phyloP scores from a whole-genome alignment of 352 stramenopile genomes.

The Phytopythium cucurbitacearum region DNA sequence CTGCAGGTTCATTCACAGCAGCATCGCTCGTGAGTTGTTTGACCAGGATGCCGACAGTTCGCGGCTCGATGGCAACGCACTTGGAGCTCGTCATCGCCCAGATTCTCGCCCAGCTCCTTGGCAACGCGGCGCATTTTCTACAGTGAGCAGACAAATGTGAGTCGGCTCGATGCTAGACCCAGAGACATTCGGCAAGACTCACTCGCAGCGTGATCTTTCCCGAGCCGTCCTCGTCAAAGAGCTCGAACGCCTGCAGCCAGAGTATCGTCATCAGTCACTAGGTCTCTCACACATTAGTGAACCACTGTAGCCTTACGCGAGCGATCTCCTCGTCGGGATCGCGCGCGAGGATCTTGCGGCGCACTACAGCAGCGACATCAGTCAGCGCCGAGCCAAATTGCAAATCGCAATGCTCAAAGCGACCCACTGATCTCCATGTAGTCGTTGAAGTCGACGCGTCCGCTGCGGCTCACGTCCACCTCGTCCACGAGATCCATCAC shows the following conservation, averaged over 20 bases:
- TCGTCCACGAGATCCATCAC: slow-evolving; percentile 88
- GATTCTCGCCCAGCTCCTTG: slow-evolving; percentile 91
- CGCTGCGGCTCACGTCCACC: slow-evolving; percentile 81
- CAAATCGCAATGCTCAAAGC: neutral
- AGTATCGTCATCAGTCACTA: neutral
- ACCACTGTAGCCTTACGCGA: slow-evolving; percentile 36
- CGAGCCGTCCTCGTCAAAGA: slow-evolving; percentile 92
- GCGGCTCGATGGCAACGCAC: slow-evolving; percentile 11
- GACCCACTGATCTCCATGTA: slow-evolving; percentile 90
- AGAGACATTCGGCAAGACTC: slow-evolving; percentile 4
- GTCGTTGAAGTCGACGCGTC: slow-evolving; percentile 85
- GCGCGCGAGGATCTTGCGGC: slow-evolving; percentile 72
- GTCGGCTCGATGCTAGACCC: too few relatives aligned
- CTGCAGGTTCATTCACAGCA: slow-evolving; percentile 17
- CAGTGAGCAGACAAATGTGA: too few relatives aligned
- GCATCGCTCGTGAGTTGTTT: neutral
- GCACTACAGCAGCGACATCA: slow-evolving; percentile 34
- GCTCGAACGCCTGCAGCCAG: slow-evolving; percentile 77
- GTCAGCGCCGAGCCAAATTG: slow-evolving; percentile 3
- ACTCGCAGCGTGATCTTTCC: slow-evolving; percentile 86
- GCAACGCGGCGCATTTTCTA: slow-evolving; percentile 92
- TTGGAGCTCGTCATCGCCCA: slow-evolving; percentile 89
- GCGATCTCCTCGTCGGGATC: slow-evolving; percentile 92
- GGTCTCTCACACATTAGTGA: neutral
- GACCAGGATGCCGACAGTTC: neutral